Base-by-base conservation (phyloP, 2,329 filamentous ascomycete species). In the Annulohypoxylon truncatum region DNA sequence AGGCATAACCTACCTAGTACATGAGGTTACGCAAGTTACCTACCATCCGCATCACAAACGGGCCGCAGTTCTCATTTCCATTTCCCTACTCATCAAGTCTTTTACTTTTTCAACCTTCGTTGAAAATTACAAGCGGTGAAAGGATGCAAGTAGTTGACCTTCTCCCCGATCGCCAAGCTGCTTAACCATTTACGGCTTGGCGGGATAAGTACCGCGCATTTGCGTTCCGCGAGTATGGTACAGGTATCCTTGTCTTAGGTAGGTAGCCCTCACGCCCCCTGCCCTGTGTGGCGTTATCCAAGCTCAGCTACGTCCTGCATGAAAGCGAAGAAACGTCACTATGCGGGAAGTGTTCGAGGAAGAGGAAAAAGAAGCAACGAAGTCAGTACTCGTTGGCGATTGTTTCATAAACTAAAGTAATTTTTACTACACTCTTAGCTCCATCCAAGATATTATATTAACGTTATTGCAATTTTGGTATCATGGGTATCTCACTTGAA, bases 141-240 rank as follows among this genome's bases (percentile, higher is more conserved):
- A 33, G 12, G 12, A 31, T 54, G 12, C 40, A 38, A 20, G 18
- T 18, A 24, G 29, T 40, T 15, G 18, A 29, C 12, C 9, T 18
- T 12, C 2, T 15, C 52, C 48, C 48, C 15, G 31, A 18, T 66
- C 38, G 35, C 60, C 31, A 24, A 51, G 31, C 40, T 58, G 42
- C 54, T 55, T 52, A 52, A 52, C 66, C 38, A 31, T 65, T 68
- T 61, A 47, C 9, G 29, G 46, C 44, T 35, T 38, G 55, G 58
- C 50, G 29, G 29, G 13, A 31, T 10, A 35, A 9, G 35, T 18
- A n/a, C 18, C 56, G 42, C 24, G 51, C 46, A 58, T 62, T 56
- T 65, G 18, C 55, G 66, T 63, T 58, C 62, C 58, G 51, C 55
- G 42, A 40, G 50, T 47, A 22, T 50, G 66, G 66, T 38, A 57